Percentiles rank a stretch among this genome's conserved stretches.
Evolutionary conservation across 2,329 filamentous ascomycete genomes (phyloP).

Genomic region (Pezicula neosporulosa): DNA sequence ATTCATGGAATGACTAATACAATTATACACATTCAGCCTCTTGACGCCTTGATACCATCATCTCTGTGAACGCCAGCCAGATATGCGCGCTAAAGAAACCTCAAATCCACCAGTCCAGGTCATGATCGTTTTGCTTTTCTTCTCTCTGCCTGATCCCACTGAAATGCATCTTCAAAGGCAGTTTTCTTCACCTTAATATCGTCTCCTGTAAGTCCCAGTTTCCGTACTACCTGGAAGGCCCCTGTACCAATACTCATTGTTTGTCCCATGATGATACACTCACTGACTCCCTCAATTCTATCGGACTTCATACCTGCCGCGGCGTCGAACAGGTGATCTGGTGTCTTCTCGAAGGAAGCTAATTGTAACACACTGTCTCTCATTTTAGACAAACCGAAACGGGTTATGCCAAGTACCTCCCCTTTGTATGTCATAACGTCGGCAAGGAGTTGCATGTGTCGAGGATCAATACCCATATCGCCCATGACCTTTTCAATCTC

Average conservation of each 20-base stretch:
- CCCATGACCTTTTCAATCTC: conserved; percentile 91
- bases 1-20: too few relatives aligned
- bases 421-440: conserved; percentile 99
- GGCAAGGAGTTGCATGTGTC: conserved; percentile 95
- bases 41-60: neutral
- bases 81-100: conserved; percentile 9
- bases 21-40: neutral
- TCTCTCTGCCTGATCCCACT: conserved; percentile 25
- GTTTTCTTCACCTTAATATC: conserved; percentile 50
- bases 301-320: conserved; percentile 90
- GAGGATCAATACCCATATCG: conserved; percentile 92
- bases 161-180: conserved; percentile 69
- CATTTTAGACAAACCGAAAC: conserved; percentile 96
- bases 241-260: conserved; percentile 89
- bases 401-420: conserved; percentile 92
- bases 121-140: conserved; percentile 12
- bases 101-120: neutral
- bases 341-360: conserved; percentile 96
- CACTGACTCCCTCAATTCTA: conserved; percentile 86
- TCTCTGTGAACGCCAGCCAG: conserved; percentile 5
- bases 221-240: conserved; percentile 82
- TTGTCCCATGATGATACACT: conserved; percentile 98
- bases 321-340: conserved; percentile 94
- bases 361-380: conserved; percentile 90
- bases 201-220: conserved; percentile 62